These are phyloP conservation scores for Capillidium heterosporum DNA, from an alignment of 371 early-diverging fungal genomes.

Conservation along the genomic window DNA sequence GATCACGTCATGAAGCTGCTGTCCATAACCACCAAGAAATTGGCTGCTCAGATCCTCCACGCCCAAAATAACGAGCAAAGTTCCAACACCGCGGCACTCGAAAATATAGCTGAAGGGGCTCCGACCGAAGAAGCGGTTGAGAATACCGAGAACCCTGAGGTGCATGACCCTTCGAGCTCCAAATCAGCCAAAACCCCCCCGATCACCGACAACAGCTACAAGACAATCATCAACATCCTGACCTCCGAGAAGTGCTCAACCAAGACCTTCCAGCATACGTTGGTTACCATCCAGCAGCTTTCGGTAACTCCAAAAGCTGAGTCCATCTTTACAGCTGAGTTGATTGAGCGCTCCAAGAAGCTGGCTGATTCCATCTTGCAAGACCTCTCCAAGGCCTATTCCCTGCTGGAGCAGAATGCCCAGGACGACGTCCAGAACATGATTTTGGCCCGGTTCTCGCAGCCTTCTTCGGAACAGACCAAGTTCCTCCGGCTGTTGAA, in stretches of 20 bases:
- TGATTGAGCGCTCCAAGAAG: slow-evolving; percentile 44
- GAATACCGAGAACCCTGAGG: background rate
- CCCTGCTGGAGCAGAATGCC: slow-evolving; percentile 25
- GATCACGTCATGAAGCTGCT: slow-evolving; percentile 82
- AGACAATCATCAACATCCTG: slow-evolving; percentile 69
- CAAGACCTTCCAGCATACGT: slow-evolving; percentile 83
- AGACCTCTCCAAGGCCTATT: slow-evolving; percentile 42
- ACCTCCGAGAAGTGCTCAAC: slow-evolving; percentile 81
- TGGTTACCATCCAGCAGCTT: slow-evolving; percentile 75
- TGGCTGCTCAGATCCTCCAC: slow-evolving; percentile 24
- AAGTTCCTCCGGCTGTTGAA: slow-evolving; percentile 84
- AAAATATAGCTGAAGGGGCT: background rate
- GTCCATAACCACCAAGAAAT: slow-evolving; percentile 47
- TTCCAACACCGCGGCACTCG: background rate
- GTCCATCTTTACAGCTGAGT: slow-evolving; percentile 54
- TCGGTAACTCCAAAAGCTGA: slow-evolving; percentile 50
- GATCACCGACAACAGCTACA: slow-evolving; percentile 53
- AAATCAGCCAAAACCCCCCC: slow-evolving; percentile 20
- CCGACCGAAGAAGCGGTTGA: background rate
- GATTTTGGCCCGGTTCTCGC: slow-evolving; percentile 60
- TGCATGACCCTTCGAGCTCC: background rate
- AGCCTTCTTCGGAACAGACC: slow-evolving; percentile 74
- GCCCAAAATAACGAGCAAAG: background rate
- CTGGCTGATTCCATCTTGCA: slow-evolving; percentile 43
- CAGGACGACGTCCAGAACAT: slow-evolving; percentile 15